These are phyloP conservation scores for Elsinoe batatas DNA, from an alignment of 2,329 filamentous ascomycete genomes.

Conservation along the genomic window DNA sequence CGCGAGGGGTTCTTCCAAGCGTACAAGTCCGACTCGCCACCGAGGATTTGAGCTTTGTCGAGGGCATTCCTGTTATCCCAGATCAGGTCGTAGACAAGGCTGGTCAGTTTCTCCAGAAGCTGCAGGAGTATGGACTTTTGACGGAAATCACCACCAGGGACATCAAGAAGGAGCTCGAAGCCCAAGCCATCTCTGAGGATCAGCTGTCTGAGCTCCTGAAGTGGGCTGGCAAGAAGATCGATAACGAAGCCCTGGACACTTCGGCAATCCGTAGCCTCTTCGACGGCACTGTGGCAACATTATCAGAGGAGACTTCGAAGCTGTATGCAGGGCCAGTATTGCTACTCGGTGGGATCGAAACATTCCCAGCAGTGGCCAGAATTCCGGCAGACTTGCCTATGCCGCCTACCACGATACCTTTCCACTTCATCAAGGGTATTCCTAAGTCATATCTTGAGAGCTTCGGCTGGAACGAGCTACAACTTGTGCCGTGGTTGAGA, in stretches of 20 bases:
- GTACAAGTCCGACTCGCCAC: constrained; percentile 67
- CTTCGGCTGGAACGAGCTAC: constrained; percentile 77
- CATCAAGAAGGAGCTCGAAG: constrained; percentile 71
- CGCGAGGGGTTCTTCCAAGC: constrained; percentile 75
- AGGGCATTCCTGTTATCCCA: constrained; percentile 78
- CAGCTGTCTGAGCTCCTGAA: constrained; percentile 76
- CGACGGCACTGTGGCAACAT: constrained; percentile 66
- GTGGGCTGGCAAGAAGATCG: constrained; percentile 68
- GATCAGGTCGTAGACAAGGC: constrained; percentile 59
- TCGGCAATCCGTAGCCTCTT: constrained; percentile 60
- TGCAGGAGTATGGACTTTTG: constrained; percentile 79
- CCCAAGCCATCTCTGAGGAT: constrained; percentile 65
- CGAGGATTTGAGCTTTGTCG: constrained; percentile 67
- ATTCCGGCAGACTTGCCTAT: constrained; percentile 75
- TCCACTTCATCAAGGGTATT: constrained; percentile 67
- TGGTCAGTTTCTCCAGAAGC: constrained; percentile 64
- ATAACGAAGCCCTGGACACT: constrained; percentile 61
- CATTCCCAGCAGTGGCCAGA: constrained; percentile 64
- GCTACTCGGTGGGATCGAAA: constrained; percentile 62
- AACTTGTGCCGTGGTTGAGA: constrained; percentile 74
- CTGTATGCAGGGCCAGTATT: constrained; percentile 60
- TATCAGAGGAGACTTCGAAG: constrained; percentile 42
- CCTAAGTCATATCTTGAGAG: constrained; percentile 59
- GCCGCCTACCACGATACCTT: constrained; percentile 72
- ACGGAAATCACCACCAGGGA: constrained; percentile 78